A percentile compares a stretch with the other conserved stretches of the same genome.
phyloP scores from a whole-genome alignment of 2,329 filamentous ascomycete species.

The Colletotrichum sp. region DNA sequence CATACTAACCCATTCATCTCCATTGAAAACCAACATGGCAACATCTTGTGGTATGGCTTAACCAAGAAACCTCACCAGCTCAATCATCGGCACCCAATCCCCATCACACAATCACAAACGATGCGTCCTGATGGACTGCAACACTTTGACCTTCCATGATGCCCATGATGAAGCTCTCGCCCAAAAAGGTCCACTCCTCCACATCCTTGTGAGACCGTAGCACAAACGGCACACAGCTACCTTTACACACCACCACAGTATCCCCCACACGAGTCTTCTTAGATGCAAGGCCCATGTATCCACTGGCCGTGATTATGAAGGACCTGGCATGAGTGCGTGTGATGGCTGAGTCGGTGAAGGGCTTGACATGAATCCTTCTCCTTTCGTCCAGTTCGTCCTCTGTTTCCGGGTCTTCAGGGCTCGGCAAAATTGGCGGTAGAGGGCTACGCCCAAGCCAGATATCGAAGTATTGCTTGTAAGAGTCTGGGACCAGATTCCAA shows the following conservation, averaged over 20 bases:
- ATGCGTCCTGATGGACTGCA: not conserved
- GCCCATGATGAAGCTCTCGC: not conserved
- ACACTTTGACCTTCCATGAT: not conserved
- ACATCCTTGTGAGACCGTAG: not conserved
- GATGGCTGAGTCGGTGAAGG: not conserved
- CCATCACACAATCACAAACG: not conserved
- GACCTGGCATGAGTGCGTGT: not conserved
- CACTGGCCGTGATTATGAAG: not conserved
- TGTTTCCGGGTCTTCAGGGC: not conserved
- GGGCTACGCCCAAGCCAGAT: not conserved
- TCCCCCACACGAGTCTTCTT: not conserved
- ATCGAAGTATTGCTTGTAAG: not conserved
- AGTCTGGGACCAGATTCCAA: not conserved
- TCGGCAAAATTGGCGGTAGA: not conserved
- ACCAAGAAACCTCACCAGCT: not conserved
- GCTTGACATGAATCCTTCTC: not conserved
- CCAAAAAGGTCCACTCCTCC: not conserved
- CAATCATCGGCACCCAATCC: not conserved
- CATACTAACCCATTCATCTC: not conserved
- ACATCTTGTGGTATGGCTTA: not conserved
- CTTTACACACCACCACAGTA: not conserved
- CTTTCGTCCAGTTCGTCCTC: not conserved
- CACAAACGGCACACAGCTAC: not conserved
- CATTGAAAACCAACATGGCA: not conserved
- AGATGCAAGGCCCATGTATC: not conserved